A percentile compares a stretch with the other conserved stretches of the same genome.
phyloP scores from a whole-genome alignment of 306 rosid genomes.

The Dryas octopetala region DNA sequence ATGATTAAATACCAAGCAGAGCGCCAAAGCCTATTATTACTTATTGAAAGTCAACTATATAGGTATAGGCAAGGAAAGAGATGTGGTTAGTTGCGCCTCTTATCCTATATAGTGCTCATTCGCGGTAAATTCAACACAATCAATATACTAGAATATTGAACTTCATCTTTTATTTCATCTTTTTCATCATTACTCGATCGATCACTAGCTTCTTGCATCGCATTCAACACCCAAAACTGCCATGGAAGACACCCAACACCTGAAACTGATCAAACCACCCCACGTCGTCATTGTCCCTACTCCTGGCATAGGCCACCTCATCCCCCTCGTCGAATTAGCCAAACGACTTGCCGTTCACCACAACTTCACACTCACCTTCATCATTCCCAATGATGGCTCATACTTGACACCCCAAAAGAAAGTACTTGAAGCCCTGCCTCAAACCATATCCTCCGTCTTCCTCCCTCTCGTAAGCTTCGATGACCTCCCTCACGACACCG shows the following conservation, averaged over 20 bases:
- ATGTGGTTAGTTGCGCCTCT: too few species aligned
- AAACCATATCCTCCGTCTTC: neutral
- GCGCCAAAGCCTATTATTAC: too few species aligned
- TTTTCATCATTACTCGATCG: too few species aligned
- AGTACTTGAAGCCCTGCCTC: constrained; percentile 19
- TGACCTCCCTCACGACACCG: constrained; percentile 18
- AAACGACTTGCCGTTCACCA: constrained; percentile 22
- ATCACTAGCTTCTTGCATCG: too few species aligned
- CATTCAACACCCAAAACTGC: too few species aligned
- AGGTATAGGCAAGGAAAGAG: too few species aligned
- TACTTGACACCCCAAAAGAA: neutral
- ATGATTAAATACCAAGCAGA: too few species aligned
- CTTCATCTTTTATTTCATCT: too few species aligned
- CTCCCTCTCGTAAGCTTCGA: constrained; percentile 27
- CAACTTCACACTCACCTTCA: constrained; percentile 21
- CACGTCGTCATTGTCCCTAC: constrained; percentile 25
- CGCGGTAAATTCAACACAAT: too few species aligned
- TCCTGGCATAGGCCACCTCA: constrained; percentile 32
- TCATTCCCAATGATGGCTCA: constrained; percentile 21
- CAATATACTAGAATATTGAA: too few species aligned
- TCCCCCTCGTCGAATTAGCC: constrained; percentile 26
- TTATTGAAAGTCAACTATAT: too few species aligned
- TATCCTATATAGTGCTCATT: too few species aligned
- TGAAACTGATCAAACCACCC: neutral
- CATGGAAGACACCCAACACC: neutral